Conservation (phyloP, 2,329 filamentous ascomycete genomes). For the Calonectria pauciramosa region DNA sequence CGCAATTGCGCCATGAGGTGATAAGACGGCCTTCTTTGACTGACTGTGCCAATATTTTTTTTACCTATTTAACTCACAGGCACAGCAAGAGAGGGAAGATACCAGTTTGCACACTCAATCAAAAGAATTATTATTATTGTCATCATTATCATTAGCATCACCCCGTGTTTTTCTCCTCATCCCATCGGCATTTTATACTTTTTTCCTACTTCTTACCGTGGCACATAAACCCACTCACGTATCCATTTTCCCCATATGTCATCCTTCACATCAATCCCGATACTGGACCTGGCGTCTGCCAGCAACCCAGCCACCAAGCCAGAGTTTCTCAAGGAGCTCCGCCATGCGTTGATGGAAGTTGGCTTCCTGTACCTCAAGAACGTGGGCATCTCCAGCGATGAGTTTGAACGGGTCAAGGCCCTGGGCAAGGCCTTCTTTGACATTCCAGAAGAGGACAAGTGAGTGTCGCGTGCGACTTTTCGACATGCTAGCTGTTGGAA, state of each 20-base stretch:
- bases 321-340: slow-evolving; percentile 77
- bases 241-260: slow-evolving; percentile 58
- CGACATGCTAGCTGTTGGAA: not conserved
- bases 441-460: slow-evolving; percentile 82
- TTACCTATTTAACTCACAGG: slow-evolving; percentile 18
- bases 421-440: slow-evolving; percentile 83
- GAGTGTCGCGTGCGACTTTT: slow-evolving; percentile 37
- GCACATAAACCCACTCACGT: not conserved
- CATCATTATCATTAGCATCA: not conserved
- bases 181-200: not conserved
- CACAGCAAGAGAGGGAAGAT: slow-evolving; percentile 29
- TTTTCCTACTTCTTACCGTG: not conserved
- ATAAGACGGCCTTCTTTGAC: slow-evolving; percentile 33
- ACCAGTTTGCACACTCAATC: slow-evolving; percentile 39
- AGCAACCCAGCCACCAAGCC: slow-evolving; percentile 76
- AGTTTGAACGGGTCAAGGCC: slow-evolving; percentile 75
- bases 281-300: slow-evolving; percentile 81
- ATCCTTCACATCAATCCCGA: slow-evolving; percentile 80
- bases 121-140: slow-evolving; percentile 8
- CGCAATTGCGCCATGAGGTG: slow-evolving; percentile 49
- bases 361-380: slow-evolving; percentile 90
- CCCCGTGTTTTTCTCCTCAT: not conserved
- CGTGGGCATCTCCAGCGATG: slow-evolving; percentile 76
- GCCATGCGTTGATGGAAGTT: slow-evolving; percentile 85
- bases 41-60: slow-evolving; percentile 16